Base-by-base conservation (phyloP, 495 filamentous ascomycete genomes). In the Penicillium riverlandense region DNA sequence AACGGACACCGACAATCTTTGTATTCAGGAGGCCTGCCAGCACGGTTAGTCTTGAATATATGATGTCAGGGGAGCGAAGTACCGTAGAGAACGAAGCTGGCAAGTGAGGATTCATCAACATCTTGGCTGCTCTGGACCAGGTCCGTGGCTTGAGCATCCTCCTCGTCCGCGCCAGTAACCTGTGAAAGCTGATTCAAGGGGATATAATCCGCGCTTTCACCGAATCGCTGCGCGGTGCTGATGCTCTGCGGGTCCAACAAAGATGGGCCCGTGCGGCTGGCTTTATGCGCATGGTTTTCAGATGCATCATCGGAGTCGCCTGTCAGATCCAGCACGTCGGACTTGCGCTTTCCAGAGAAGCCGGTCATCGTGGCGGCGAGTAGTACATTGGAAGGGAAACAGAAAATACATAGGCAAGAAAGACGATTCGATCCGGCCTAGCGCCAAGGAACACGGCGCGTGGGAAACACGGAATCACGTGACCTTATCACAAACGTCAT, bases 1-100 rank as follows among this genome's bases (percentile, higher is more conserved):
- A 95, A 40, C 83, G 75, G 10, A 88, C 72, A 6, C 90, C 90
- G 0, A 95, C 90, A 37, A 92, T 84, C 48, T 90, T 90, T 10
- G 70, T 74, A 7, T 76, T 63, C 57, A 59, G 9, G 38, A 57
- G 37, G 41, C 65, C 58, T 79, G 22, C 22, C 22, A 22, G 2
- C 22, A 22, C 22, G 22, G 22, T 22, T 22, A 22, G 22, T 22
- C 22, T 22, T 3, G 6, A 47, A 12, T 35, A 8, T 36, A 31
- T n/a, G 11, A 37, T 12, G 10, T 22, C 22, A 22, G 22, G 4
- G 22, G 22, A 22, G 22, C 22, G 22, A 50, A 27, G 48, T 62
- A 54, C 78, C 80, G 44, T 82, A 85, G 29, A 73, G 61, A 45
- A 80, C 71, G 12, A 59, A 63, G 9, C 39, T 55, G 2, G 60